Evolutionary conservation across 495 filamentous ascomycete species (phyloP).

Genomic region (Astrocystis sublimbata): DNA sequence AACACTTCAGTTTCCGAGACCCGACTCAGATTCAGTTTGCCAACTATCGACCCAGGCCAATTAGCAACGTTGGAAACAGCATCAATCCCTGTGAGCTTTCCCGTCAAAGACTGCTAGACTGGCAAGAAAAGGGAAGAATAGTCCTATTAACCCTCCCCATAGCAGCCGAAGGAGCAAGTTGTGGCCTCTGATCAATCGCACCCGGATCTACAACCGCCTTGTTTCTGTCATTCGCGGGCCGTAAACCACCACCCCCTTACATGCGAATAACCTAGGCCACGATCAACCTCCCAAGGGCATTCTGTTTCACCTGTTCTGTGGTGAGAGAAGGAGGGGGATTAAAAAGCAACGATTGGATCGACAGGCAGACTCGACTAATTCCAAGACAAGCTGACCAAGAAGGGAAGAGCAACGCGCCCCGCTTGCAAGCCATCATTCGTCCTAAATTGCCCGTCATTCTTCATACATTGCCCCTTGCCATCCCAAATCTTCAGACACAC

Average conservation of each 20-base stretch:
- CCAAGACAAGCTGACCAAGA: slow-evolving; percentile 31
- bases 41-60: slow-evolving; percentile 30
- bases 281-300: slow-evolving; percentile 17
- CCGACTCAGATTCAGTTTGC: slow-evolving; percentile 40
- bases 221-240: slow-evolving; percentile 18
- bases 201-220: slow-evolving; percentile 17
- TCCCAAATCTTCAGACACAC: slow-evolving; percentile 4
- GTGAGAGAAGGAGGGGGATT: slow-evolving; percentile 6
- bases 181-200: slow-evolving; percentile 24
- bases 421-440: slow-evolving; percentile 11
- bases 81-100: slow-evolving; percentile 29
- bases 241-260: background rate
- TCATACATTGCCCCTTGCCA: slow-evolving; percentile 6
- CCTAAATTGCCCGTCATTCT: slow-evolving; percentile 17
- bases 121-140: slow-evolving; percentile 33
- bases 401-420: slow-evolving; percentile 14
- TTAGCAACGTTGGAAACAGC: slow-evolving; percentile 21
- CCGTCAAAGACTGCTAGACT: slow-evolving; percentile 32
- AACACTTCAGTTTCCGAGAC: slow-evolving; percentile 36
- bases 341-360: slow-evolving; percentile 24
- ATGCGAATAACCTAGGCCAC: background rate
- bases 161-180: slow-evolving; percentile 28
- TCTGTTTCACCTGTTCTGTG: slow-evolving; percentile 29
- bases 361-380: slow-evolving; percentile 24
- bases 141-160: slow-evolving; percentile 33